Evolutionary conservation across 257 asterid genomes (phyloP).

Genomic region (Buddleja alternifolia): DNA sequence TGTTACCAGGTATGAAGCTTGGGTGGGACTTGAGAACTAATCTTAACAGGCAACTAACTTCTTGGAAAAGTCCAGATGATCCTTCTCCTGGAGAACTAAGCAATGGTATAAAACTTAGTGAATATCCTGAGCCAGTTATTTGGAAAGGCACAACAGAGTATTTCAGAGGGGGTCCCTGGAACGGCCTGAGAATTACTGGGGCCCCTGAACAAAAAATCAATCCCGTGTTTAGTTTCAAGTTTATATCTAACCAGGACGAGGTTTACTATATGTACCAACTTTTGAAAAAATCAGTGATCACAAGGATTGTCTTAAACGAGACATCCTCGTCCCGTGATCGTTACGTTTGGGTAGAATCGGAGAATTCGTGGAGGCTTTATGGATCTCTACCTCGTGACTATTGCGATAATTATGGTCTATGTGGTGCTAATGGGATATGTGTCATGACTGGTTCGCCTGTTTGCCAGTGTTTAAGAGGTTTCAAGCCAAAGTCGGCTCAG

Average conservation of each 20-base stretch:
- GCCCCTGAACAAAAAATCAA: conserved; percentile 36
- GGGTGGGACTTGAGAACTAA: conserved; percentile 47
- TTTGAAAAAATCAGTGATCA: conserved; percentile 30
- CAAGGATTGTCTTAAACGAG: conserved; percentile 39
- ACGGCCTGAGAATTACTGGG: conserved; percentile 46
- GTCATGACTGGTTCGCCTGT: conserved; percentile 40
- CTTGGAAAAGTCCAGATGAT: conserved; percentile 45
- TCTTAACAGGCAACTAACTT: conserved; percentile 31
- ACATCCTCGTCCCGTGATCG: conserved; percentile 31
- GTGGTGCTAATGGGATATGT: conserved; percentile 49
- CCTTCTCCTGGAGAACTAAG: conserved; percentile 45
- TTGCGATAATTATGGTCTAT: conserved; percentile 40
- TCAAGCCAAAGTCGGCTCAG: conserved; percentile 34
- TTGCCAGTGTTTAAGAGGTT: conserved; percentile 49
- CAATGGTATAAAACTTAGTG: conserved; percentile 32
- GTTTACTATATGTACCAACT: conserved; percentile 37
- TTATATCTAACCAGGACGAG: conserved; percentile 32
- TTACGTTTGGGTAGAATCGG: conserved; percentile 42
- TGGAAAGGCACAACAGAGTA: conserved; percentile 27
- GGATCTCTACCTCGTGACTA: conserved; percentile 40
- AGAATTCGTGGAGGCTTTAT: conserved; percentile 39
- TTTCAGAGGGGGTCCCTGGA: conserved; percentile 54
- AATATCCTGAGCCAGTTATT: conserved; percentile 42
- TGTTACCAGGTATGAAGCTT: conserved; percentile 52
- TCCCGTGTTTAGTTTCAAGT: conserved; percentile 28